Percentiles rank a stretch among this genome's conserved stretches.
These are phyloP conservation scores for Solanum etuberosum DNA, from an alignment of 257 asterid genomes.

Conservation along the genomic window DNA sequence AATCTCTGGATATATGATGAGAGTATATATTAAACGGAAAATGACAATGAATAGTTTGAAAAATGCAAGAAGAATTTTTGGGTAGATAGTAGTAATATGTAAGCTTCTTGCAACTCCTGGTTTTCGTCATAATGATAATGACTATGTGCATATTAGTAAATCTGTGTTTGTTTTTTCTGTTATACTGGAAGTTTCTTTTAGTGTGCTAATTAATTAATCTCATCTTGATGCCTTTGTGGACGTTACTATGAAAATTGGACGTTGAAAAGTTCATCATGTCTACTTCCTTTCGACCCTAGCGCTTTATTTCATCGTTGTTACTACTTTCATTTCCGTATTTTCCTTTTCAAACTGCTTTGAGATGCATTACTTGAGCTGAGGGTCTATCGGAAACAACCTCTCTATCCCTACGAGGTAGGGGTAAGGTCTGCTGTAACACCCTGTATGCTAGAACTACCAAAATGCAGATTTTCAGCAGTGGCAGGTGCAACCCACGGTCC, in stretches of 20 bases:
- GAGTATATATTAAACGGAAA: not conserved
- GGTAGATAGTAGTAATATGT: not conserved
- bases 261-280: not conserved
- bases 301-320: not conserved
- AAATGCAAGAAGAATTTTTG: not conserved
- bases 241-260: not conserved
- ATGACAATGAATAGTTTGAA: not conserved
- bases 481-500: no score
- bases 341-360: not conserved
- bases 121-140: not conserved
- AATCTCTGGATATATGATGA: not conserved
- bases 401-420: not conserved
- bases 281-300: not conserved
- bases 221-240: not conserved
- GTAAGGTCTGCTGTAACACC: not conserved
- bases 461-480: no score
- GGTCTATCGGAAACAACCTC: not conserved
- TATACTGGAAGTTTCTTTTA: not conserved
- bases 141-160: not conserved
- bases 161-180: not conserved
- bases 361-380: not conserved
- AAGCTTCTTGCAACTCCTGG: not conserved
- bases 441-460: no score
- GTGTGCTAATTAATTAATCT: not conserved
- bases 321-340: not conserved